Evolutionary conservation across 2,329 filamentous ascomycete species (phyloP).

Genomic region (Ophiostoma ulmi): DNA sequence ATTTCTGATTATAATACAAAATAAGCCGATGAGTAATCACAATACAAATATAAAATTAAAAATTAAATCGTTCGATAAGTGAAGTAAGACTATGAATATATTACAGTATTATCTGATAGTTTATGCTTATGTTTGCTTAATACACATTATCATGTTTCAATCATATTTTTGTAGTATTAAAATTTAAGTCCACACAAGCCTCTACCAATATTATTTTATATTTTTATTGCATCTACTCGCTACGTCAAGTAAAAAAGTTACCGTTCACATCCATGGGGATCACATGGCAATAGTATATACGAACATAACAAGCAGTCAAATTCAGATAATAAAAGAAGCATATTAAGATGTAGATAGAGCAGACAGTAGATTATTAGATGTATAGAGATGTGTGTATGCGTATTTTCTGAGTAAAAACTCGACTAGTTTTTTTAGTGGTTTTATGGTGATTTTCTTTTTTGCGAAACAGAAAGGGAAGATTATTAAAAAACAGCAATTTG

Average conservation of each 20-base stretch:
- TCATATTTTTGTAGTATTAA: too few species aligned
- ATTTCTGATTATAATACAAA: background rate
- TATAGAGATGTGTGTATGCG: background rate
- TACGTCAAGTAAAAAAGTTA: too few species aligned
- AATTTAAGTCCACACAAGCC: too few species aligned
- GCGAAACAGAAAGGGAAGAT: conserved; percentile 16
- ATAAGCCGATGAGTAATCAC: background rate
- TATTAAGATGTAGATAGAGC: background rate
- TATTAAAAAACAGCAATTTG: conserved; percentile 15
- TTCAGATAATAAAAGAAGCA: background rate
- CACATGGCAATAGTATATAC: too few species aligned
- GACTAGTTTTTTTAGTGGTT: conserved; percentile 11
- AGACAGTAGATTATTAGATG: conserved; percentile 21
- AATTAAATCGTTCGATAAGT: background rate
- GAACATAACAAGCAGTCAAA: background rate
- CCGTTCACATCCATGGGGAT: too few species aligned
- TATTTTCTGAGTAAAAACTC: conserved; percentile 15
- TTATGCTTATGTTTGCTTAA: too few species aligned
- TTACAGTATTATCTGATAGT: too few species aligned
- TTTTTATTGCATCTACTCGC: too few species aligned
- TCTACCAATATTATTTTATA: too few species aligned
- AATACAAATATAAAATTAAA: background rate
- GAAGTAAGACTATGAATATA: too few species aligned
- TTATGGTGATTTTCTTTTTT: background rate
- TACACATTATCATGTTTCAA: too few species aligned